Evolutionary conservation across 1,284 basidiomycete species (phyloP).

Genomic region (Neonothopanus nambi): DNA sequence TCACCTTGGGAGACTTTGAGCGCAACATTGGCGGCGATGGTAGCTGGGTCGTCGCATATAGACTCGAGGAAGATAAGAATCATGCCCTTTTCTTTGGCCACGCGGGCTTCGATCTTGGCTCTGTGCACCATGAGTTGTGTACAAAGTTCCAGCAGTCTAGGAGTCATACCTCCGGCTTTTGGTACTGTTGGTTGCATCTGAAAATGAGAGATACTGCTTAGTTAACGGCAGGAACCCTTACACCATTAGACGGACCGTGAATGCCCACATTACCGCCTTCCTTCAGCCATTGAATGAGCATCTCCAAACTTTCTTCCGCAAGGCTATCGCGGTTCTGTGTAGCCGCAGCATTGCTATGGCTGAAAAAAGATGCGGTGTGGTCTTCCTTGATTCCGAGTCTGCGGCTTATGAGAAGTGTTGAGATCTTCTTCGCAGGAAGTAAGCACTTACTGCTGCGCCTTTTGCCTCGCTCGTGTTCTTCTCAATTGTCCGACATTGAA

Average conservation of each 20-base stretch:
- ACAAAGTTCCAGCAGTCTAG: neutral
- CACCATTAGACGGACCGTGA: constrained; percentile 63
- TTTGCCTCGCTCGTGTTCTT: constrained; percentile 81
- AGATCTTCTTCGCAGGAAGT: neutral
- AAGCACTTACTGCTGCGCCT: constrained; percentile 65
- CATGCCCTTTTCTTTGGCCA: constrained; percentile 90
- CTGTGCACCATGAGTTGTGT: constrained; percentile 38
- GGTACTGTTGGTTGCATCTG: constrained; percentile 32
- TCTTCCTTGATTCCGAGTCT: constrained; percentile 84
- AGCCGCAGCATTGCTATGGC: constrained; percentile 82
- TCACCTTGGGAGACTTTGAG: constrained; percentile 96
- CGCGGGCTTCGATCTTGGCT: constrained; percentile 77
- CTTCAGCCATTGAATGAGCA: constrained; percentile 94
- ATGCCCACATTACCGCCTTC: constrained; percentile 97
- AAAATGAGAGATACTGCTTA: constrained; percentile 3
- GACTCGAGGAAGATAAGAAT: constrained; percentile 94
- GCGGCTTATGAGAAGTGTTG: constrained; percentile 11
- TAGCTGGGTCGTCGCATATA: constrained; percentile 88
- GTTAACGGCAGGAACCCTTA: neutral
- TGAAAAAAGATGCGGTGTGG: constrained; percentile 92
- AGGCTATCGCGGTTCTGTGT: constrained; percentile 80
- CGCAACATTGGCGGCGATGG: constrained; percentile 94
- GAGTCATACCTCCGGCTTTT: constrained; percentile 60
- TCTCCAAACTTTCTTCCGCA: constrained; percentile 92
- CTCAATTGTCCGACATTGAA: constrained; percentile 98